A percentile compares a stretch with the other conserved stretches of the same genome.
Conservation (phyloP, 75 land plant species). For the Cupressus sempervirens region DNA sequence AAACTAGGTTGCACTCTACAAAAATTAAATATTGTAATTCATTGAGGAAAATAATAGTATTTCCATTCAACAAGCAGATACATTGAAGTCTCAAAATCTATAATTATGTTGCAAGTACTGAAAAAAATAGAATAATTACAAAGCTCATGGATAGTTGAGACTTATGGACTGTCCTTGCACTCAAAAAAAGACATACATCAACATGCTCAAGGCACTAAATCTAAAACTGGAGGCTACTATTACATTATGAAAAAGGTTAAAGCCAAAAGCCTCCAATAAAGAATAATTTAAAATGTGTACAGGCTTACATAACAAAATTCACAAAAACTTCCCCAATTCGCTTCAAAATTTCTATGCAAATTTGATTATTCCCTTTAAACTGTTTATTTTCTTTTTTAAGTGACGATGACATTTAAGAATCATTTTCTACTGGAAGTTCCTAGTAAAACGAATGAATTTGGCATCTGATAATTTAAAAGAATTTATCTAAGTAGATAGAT, state of each 20-base stretch:
- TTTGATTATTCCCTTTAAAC: not conserved
- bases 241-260: not conserved
- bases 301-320: not conserved
- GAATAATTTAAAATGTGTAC: not conserved
- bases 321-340: not conserved
- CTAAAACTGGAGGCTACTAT: not conserved
- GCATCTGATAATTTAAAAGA: not conserved
- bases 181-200: not conserved
- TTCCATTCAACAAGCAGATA: not conserved
- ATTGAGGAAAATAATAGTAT: not conserved
- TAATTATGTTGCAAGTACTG: not conserved
- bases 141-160: not conserved
- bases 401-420: not conserved
- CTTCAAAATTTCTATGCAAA: not conserved
- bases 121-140: not conserved
- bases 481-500: not conserved
- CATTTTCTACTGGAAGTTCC: not conserved
- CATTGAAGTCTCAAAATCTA: not conserved
- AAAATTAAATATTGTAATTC: not conserved
- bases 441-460: not conserved
- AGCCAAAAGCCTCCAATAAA: not conserved
- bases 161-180: not conserved
- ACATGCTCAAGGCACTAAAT: not conserved
- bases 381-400: not conserved
- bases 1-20: slow-evolving; percentile 4